These are phyloP conservation scores for Phialemonium atrogriseum DNA, from an alignment of 2,329 filamentous ascomycete genomes.

Conservation along the genomic window DNA sequence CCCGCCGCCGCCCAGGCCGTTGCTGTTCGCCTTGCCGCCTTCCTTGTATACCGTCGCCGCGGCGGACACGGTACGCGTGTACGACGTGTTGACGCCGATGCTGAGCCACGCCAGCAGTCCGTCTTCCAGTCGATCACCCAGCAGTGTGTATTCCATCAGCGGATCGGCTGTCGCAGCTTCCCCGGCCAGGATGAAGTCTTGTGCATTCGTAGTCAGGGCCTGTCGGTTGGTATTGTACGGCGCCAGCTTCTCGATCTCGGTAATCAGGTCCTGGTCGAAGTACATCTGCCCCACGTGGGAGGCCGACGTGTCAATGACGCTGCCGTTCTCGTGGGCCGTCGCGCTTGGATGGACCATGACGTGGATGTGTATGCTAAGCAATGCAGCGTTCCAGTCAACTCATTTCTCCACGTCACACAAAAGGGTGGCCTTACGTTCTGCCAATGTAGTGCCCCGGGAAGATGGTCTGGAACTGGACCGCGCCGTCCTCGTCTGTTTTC, in stretches of 20 bases:
- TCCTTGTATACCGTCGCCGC: conserved; percentile 23
- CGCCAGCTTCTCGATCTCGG: conserved; percentile 34
- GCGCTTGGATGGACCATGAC: conserved; percentile 34
- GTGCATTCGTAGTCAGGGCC: conserved; percentile 26
- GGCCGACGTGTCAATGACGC: conserved; percentile 39
- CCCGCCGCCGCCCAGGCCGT: conserved; percentile 8
- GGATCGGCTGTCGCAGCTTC: conserved; percentile 20
- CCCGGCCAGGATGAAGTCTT: conserved; percentile 19
- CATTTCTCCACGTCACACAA: no score
- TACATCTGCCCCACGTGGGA: conserved; percentile 58
- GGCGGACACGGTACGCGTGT: conserved; percentile 14
- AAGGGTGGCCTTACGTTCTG: no score
- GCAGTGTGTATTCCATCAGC: conserved; percentile 44
- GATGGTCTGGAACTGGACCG: conserved; percentile 30
- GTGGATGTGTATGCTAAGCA: conserved; percentile 44
- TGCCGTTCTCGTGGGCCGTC: conserved; percentile 29
- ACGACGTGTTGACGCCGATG: conserved; percentile 36
- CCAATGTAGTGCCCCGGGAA: conserved; percentile 37
- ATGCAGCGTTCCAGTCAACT: no score
- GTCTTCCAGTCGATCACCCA: conserved; percentile 43
- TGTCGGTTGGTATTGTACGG: conserved; percentile 41
- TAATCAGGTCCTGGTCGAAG: conserved; percentile 52
- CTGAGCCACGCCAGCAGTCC: conserved; percentile 49
- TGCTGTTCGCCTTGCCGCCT: conserved; percentile 22
- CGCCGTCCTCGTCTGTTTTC: conserved; percentile 29